Evolutionary conservation across 2,329 filamentous ascomycete genomes (phyloP), one percentile per base, ranked within the genome.

Genomic region (Anthostomella pinea): DNA sequence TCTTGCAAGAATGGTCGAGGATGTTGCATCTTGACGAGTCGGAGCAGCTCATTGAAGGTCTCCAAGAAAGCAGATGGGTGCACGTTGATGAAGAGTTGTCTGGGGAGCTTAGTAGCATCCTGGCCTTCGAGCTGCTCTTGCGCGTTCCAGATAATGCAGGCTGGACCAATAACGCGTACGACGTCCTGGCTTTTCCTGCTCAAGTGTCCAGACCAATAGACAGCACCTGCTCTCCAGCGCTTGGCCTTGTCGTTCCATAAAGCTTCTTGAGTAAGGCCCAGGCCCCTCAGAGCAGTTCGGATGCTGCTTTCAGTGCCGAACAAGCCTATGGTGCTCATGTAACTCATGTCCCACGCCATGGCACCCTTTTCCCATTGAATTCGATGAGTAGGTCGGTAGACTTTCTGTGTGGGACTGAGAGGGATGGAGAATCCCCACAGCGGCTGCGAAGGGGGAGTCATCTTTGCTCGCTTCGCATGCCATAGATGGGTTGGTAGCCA

Each of bases 401-500:
- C 82, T 68, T 98, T 98, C 57, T 88, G 83, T 18, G 85, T 94
- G 0, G 91, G 88, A 4, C 86, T 88, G 46, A 95, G 62, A 0
- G 90, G 88, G 16, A 97, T 69, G 1, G 87, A 80, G 62, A 96
- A 95, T 25, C 89, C 78, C 93, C 93, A 98, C n/a, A 93, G 64
- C 3, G 87, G 84, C 28, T 84, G 75, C 31, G 77, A 82, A 0
- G 87, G 84, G 6, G 79, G 74, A 1, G 89, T 89, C 86, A 98
- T 94, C 42, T 78, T 85, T 15, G 93, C 88, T 41, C 93, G 74
- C 63, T 98, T 98, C 3, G 91, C 83, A 64, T 95, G 90, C 77
- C 86, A 98, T 47, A 94, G 67, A 61, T 98, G 93, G 6, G 93
- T 97, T 0, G 93, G 93, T 11, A 98, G 70, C 88, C 91, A 96